Evolutionary conservation across 176 grass and related monocot genomes (phyloP), one percentile per base, ranked within the genome.

Genomic region (Oryza meyeriana): DNA sequence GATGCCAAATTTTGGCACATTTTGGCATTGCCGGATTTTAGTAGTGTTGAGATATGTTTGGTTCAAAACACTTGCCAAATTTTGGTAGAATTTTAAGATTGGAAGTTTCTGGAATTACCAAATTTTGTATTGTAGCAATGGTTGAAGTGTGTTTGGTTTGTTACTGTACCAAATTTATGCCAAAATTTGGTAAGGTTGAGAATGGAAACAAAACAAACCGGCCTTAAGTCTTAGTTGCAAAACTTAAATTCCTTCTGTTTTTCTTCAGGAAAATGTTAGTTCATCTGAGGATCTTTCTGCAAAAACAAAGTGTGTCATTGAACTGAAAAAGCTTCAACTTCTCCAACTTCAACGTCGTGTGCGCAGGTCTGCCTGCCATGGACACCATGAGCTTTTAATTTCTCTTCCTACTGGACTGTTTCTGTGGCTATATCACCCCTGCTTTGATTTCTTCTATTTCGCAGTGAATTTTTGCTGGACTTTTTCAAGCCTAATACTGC

Each of bases 281-380:
- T 99, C 96, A 66, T 95, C 96, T 47, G 96, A 90, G 85, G 87
- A 99, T 87, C 85, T 99, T 82, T 89, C 91, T 75, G 91, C 83
- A 2, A 99, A 99, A 85, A 99, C 93, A 82, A 99, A 94, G 86
- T 92, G 89, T 80, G 93, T 99, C 48, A 99, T 99, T 71, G 93
- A 99, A 79, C 85, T 95, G 87, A 99, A 99, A 87, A 99, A 99
- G 35, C 92, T 99, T 84, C 91, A 99, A 82, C 96, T 99, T 95
- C 96, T 99, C n/a, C 77, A 61, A 31, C 89, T 99, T 80, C 96
- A 99, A 77, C 88, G 93, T 66, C 85, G 87, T 80, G 87, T 95
- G 32, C 91, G 96, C 81, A 90, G 93, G 96, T 99, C 87, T 64
- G 66, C 55, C 74, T 78, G 61, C 69, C 14, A 71, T 66, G 59